These are phyloP conservation scores for Chlamydomonas incerta DNA, from an alignment of 139 green algal species.

Conservation along the genomic window DNA sequence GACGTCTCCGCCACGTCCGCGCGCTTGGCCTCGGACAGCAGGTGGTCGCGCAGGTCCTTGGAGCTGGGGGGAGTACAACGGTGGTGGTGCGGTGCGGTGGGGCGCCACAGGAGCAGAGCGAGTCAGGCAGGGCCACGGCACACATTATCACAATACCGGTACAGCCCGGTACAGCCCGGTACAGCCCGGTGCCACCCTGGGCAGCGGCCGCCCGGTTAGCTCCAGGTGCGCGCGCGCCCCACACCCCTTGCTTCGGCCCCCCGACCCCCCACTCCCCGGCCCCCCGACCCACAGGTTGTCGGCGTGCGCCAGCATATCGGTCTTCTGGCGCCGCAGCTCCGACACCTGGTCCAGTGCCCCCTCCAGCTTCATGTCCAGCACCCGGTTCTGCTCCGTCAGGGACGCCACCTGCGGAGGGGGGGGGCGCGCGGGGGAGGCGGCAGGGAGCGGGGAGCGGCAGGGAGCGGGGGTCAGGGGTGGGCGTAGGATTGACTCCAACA, in stretches of 20 bases:
- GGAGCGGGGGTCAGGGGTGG: no score
- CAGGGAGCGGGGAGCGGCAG: neutral
- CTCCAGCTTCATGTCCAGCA: slow-evolving; percentile 45
- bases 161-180: no score
- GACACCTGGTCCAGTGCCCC: slow-evolving; percentile 20
- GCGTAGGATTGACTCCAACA: no score
- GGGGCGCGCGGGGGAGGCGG: no score
- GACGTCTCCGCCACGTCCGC: slow-evolving; percentile 34
- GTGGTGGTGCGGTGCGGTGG: neutral
- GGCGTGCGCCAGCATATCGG: slow-evolving; percentile 37
- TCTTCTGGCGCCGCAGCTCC: slow-evolving; percentile 41
- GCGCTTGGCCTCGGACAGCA: slow-evolving; percentile 43
- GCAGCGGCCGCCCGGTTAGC: no score
- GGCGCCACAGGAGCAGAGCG: neutral
- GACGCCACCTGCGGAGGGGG: neutral
- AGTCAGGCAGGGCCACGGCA: no score
- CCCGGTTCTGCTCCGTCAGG: slow-evolving; percentile 5
- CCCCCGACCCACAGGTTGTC: slow-evolving; percentile 25
- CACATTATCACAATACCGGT: neutral
- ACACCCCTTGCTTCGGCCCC: neutral
- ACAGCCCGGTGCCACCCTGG: no score
- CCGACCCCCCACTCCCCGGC: neutral
- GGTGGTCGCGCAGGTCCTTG: slow-evolving; percentile 45
- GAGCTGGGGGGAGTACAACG: neutral
- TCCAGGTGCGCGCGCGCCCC: no score